Base-by-base conservation (phyloP, 106 monocot species). In the Iris macrosiphon region DNA sequence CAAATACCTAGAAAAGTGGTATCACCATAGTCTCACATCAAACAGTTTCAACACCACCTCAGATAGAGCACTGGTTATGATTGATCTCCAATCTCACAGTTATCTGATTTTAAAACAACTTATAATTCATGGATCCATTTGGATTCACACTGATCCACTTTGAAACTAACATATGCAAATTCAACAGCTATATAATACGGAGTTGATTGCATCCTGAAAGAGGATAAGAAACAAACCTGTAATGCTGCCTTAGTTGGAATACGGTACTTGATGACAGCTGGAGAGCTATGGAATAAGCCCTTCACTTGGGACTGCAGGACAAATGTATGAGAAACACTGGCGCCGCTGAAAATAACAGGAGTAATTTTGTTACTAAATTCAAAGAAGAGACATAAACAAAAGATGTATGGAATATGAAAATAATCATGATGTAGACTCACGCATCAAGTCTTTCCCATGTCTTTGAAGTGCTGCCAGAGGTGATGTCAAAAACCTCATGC, bases 401-500 rank as follows among this genome's bases (percentile, higher is more conserved):
- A 7, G 15, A 29, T n/a, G 40, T 20, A 49, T 6, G 13, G 9
- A 50, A 28, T 35, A 10, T 33, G 17, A 34, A 34, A 4, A 14
- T 34, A 34, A 10, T 24, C n/a, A n/a, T n/a, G 8, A 35, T 6
- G 46, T 31, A 27, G 40, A 59, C 91, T 87, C 63, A 99, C 98
- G 71, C 65, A 63, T 99, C 91, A 64, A 99, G 91, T 63, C 73
- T 82, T 61, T 91, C 91, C 96, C 87, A 99, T 18, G 91, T 76
- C 42, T 78, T 81, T 20, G 81, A 62, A 25, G 80, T 66, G 65
- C 51, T 76, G 6, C 91, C 98, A 48, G 87, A 76, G 32, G 81
- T 75, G 16, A 87, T 53, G 18, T 83, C 76, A 65, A 99, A 99
- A 26, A 37, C 74, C 30, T 81, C 87, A 52, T 83, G 58, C 7